Base-by-base conservation (phyloP, 2,329 filamentous ascomycete species). In the Trichothecium roseum region DNA sequence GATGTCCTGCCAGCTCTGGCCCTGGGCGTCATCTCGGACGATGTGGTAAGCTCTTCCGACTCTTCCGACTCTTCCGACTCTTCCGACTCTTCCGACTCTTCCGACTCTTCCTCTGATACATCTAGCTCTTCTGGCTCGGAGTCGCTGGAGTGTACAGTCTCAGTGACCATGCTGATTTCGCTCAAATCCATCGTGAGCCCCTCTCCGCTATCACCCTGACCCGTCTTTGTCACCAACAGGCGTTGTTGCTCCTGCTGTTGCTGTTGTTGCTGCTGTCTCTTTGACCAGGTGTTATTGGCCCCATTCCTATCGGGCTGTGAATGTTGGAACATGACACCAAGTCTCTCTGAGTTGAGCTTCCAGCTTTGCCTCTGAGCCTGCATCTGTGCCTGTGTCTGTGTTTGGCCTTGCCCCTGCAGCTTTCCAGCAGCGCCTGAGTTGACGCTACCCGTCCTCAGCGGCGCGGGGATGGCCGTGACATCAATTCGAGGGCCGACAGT, bases 111-210 rank as follows among this genome's bases (percentile, higher is more conserved):
- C 6, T 37, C 43, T 1, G 40, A 37, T 13, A 43, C 48, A 13
- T 33, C 34, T 4, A 40, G 30, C 12, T 34, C 38, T 4, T 35
- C 35, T 7, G 17, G 30, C 4, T 22, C 26, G 20, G 35, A 31
- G 7, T 50, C 40, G 30, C 37, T 37, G 20, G 39, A 43, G 36
- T 46, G 40, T n/a, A 49, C 49, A 0, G 50, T 53, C 8, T 46
- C 46, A 2, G 49, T 43, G 3, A 41, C 42, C 32, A 52, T 48
- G 44, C 51, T 54, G 8, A 42, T 41, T 18, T 46, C 45, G 4
- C 47, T 24, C 6, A 10, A 24, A 6, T 17, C 16, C 41, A 32
- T 10, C 6, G 20, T 6, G 20, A 24, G 20, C 20, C n/a, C n/a
- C n/a, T n/a, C n/a, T n/a, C n/a, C n/a, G n/a, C n/a, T n/a, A n/a